These are phyloP conservation scores for Xylaria sp. DNA, from an alignment of 2,329 filamentous ascomycete species.

Conservation along the genomic window DNA sequence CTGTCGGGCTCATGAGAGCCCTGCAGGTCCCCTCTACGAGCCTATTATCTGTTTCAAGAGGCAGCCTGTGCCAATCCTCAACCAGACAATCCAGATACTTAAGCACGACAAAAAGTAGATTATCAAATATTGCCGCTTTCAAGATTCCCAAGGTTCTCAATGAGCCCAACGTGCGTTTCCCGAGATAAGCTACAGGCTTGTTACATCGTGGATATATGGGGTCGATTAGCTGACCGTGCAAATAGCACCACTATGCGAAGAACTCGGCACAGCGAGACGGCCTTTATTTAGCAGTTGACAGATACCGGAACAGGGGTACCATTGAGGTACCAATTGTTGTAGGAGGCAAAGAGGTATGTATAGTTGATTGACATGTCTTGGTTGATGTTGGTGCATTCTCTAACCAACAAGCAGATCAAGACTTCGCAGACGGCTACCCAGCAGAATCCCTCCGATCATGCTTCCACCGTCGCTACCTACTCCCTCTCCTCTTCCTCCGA, in stretches of 20 bases:
- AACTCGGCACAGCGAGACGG: slow-evolving; percentile 81
- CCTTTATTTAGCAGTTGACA: slow-evolving; percentile 77
- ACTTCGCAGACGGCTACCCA: slow-evolving; percentile 74
- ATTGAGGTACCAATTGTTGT: slow-evolving; percentile 85
- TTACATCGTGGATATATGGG: neutral
- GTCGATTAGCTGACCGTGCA: slow-evolving; percentile 11
- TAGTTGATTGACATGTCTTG: slow-evolving; percentile 35
- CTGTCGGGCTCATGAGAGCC: slow-evolving; percentile 42
- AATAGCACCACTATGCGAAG: slow-evolving; percentile 87
- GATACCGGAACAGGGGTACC: slow-evolving; percentile 73
- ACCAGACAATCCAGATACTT: slow-evolving; percentile 39
- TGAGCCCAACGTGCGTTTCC: slow-evolving; percentile 86
- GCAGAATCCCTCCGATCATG: slow-evolving; percentile 84
- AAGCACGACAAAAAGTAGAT: slow-evolving; percentile 48
- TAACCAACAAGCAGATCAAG: slow-evolving; percentile 64
- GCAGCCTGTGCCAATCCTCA: slow-evolving; percentile 1
- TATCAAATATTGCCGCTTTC: slow-evolving; percentile 80
- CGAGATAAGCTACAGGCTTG: neutral
- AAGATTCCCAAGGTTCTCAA: slow-evolving; percentile 88
- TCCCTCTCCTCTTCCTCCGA: slow-evolving; percentile 82
- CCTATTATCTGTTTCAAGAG: slow-evolving; percentile 29
- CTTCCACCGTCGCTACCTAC: slow-evolving; percentile 80
- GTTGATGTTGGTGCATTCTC: neutral
- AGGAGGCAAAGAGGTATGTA: slow-evolving; percentile 82
- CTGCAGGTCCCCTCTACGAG: slow-evolving; percentile 37